Percentiles rank a stretch among this genome's conserved stretches.
Evolutionary conservation across 116 monocot genomes (phyloP).

Genomic region (Dioscorea cayenensis): DNA sequence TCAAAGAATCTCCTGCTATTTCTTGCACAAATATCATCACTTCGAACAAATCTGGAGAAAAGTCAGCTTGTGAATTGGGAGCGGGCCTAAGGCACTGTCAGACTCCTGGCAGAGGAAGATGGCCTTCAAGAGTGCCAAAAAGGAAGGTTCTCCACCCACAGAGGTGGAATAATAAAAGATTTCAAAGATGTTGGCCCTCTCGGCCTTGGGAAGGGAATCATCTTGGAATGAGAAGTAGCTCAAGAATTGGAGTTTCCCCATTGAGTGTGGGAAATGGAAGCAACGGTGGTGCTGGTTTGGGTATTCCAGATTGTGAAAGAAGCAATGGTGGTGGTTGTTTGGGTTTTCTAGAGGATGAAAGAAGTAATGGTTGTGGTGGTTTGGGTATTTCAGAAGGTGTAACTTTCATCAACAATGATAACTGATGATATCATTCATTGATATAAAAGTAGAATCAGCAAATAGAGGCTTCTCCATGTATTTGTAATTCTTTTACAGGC

Average conservation of each 20-base stretch:
- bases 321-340: conserved; percentile 2
- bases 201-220: conserved; percentile 15
- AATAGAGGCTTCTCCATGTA: conserved; percentile 21
- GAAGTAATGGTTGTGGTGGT: neutral
- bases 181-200: conserved; percentile 12
- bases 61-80: neutral
- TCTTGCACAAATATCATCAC: neutral
- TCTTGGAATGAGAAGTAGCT: conserved; percentile 2
- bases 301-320: conserved; percentile 11
- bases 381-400: neutral
- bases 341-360: neutral
- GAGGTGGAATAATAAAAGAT: conserved; percentile 13
- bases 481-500: conserved; percentile 22
- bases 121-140: conserved; percentile 7
- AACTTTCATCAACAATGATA: conserved; percentile 7
- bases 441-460: conserved; percentile 16
- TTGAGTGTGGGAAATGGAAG: conserved; percentile 5
- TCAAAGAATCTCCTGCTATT: neutral
- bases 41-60: conserved; percentile 4
- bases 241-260: conserved; percentile 2
- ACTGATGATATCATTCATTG: conserved; percentile 10
- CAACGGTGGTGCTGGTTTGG: conserved; percentile 4
- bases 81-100: neutral
- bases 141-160: conserved; percentile 15
- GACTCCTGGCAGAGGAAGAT: conserved; percentile 15